Evolutionary conservation across 2,329 filamentous ascomycete species (phyloP).

Genomic region (Geosmithia morbida): DNA sequence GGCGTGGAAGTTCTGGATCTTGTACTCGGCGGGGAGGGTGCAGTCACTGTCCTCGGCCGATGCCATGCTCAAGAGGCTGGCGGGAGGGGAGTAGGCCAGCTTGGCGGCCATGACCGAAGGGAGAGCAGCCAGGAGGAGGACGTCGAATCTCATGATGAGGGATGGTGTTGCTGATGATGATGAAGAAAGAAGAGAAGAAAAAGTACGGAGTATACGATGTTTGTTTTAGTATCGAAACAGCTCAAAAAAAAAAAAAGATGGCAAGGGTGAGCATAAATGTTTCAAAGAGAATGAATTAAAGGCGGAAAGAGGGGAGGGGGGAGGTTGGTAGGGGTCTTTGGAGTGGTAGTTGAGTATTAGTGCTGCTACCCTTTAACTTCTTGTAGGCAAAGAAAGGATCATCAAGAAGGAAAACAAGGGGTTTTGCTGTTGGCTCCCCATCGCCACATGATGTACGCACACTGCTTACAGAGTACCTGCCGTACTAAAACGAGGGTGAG

Average conservation of each 20-base stretch:
- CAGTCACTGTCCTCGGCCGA: slow-evolving; percentile 13
- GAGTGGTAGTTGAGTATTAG: no score
- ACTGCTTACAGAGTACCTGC: not conserved
- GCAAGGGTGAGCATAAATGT: no score
- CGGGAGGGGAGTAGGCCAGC: slow-evolving; percentile 12
- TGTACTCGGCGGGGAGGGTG: slow-evolving; percentile 21
- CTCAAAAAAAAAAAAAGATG: no score
- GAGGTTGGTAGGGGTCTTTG: no score
- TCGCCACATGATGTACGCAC: not conserved
- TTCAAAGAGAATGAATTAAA: no score
- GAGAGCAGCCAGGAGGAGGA: slow-evolving; percentile 7
- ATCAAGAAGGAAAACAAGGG: no score
- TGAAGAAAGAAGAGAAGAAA: not conserved
- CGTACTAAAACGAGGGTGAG: not conserved
- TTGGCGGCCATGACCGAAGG: slow-evolving; percentile 8
- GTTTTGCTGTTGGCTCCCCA: not conserved
- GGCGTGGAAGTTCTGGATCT: slow-evolving; percentile 21
- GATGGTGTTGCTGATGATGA: not conserved
- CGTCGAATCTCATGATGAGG: not conserved
- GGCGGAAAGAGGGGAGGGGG: no score
- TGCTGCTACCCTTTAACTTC: no score
- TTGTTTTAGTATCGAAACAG: not conserved
- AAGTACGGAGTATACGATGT: no score
- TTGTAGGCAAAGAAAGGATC: no score
- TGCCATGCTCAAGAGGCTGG: slow-evolving; percentile 9